Base-by-base conservation (phyloP, 306 rosid species). In the Crotalaria pallida region DNA sequence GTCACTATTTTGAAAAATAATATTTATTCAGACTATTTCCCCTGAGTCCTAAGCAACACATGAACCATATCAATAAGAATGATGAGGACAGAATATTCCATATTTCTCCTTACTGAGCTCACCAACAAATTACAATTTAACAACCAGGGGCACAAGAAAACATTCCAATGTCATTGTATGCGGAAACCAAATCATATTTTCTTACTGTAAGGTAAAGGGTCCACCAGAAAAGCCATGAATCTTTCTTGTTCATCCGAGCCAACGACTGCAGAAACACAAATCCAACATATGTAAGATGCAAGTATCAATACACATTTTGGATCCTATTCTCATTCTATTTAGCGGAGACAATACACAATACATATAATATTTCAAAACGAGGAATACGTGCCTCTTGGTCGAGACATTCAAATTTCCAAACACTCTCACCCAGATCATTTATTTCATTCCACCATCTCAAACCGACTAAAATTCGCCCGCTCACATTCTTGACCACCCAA, bases 401-500 rank as follows among this genome's bases (percentile, higher is more conserved):
- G 68, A 92, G 98, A 83, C 96, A 89, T 78, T 92, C 98, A 84
- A 92, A 92, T 71, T 86, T 94, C 97, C 99, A 94, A 7, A 94
- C 91, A 71, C 99, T 94, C 86, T 94, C 99, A 21, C 97, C 99
- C 69, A 88, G 81, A 86, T 94, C 99, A 79, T 94, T 79, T 57
- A 91, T 95, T 73, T 95, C 99, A 84, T 95, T 95, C 97, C 99
- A 95, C 99, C 99, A 95, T 84, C 99, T 89, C 88, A 95, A 74
- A 47, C 99, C 99, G 76, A 95, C 99, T 73, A 95, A 79, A 65
- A 95, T 95, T 44, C 99, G 81, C 40, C 99, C 99, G 77, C 99
- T 95, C 53, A 95, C 97, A 81, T 95, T 95, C 91, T 95, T 95
- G 17, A 95, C 99, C 0, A 95, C 99, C 99, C 99, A 95, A 74